Evolutionary conservation across 176 grass and related monocot genomes (phyloP).

Genomic region (Miscanthus lutarioriparius): DNA sequence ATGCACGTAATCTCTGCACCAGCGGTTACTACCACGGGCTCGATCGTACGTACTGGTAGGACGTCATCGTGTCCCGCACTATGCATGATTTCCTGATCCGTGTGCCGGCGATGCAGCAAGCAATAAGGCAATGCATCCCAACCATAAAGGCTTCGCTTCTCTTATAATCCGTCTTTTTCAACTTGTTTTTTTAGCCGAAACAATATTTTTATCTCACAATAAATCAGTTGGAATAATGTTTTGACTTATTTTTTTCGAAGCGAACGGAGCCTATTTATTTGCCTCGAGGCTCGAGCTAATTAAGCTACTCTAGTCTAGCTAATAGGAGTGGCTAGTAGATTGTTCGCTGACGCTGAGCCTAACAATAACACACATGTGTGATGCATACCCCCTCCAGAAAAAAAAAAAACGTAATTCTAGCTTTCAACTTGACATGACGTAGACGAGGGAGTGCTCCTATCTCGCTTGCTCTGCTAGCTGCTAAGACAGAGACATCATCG

Average conservation of each 20-base stretch:
- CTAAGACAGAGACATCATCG: background rate
- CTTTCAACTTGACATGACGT: too few relatives aligned
- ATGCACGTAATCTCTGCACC: constrained; percentile 11
- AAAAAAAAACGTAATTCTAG: too few relatives aligned
- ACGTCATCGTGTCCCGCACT: background rate
- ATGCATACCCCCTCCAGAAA: too few relatives aligned
- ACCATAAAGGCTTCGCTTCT: background rate
- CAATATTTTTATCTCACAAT: too few relatives aligned
- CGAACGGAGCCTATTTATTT: too few relatives aligned
- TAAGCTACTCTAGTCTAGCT: background rate
- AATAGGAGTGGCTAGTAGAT: background rate
- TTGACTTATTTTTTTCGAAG: too few relatives aligned
- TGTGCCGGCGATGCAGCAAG: background rate
- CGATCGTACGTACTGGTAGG: background rate
- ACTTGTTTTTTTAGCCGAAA: too few relatives aligned
- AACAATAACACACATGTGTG: background rate
- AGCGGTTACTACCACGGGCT: background rate
- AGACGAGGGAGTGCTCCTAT: too few relatives aligned
- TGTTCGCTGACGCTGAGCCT: background rate
- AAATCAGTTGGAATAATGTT: too few relatives aligned
- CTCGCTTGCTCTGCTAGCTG: background rate
- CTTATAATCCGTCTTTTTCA: too few relatives aligned
- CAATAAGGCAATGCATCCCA: background rate
- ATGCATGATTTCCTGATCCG: constrained; percentile 22
- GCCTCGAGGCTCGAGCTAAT: background rate